Evolutionary conservation across 164 flowering plant species (phyloP).

Genomic region (Vitis labrusca): DNA sequence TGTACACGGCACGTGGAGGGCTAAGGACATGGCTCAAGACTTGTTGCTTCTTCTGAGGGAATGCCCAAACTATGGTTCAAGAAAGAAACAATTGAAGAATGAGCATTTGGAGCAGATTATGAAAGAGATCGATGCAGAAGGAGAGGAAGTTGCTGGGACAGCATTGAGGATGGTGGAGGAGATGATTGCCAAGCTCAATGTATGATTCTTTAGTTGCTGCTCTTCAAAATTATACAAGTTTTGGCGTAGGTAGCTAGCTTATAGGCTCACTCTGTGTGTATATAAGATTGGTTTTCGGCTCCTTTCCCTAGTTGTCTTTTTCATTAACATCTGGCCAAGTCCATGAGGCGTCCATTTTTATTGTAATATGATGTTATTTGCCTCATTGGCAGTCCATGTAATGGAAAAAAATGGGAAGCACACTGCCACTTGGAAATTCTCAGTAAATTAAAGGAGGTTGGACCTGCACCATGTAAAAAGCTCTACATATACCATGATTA

Average conservation of each 20-base stretch:
- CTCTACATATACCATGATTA: no score
- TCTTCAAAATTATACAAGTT: neutral
- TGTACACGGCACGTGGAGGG: slow-evolving; percentile 54
- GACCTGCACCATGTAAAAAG: no score
- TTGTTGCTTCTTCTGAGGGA: slow-evolving; percentile 53
- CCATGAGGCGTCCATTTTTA: no score
- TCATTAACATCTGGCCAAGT: neutral
- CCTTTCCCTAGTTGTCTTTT: neutral
- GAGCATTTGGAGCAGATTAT: slow-evolving; percentile 42
- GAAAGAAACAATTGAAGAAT: slow-evolving; percentile 14
- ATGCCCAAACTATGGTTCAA: slow-evolving; percentile 12
- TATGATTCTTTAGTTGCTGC: slow-evolving; percentile 6
- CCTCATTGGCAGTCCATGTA: no score
- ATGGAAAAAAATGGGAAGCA: no score
- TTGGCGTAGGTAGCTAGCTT: neutral
- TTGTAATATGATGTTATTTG: no score
- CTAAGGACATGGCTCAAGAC: slow-evolving; percentile 33
- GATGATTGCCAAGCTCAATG: slow-evolving; percentile 49
- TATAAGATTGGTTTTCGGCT: slow-evolving; percentile 5
- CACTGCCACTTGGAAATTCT: no score
- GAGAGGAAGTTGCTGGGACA: slow-evolving; percentile 24
- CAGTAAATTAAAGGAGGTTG: no score
- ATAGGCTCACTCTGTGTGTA: neutral
- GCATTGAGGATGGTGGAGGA: slow-evolving; percentile 49
- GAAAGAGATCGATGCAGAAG: slow-evolving; percentile 50